A percentile compares a stretch with the other conserved stretches of the same genome.
Evolutionary conservation across 1,284 basidiomycete genomes (phyloP).

Genomic region (Austropuccinia psidii): DNA sequence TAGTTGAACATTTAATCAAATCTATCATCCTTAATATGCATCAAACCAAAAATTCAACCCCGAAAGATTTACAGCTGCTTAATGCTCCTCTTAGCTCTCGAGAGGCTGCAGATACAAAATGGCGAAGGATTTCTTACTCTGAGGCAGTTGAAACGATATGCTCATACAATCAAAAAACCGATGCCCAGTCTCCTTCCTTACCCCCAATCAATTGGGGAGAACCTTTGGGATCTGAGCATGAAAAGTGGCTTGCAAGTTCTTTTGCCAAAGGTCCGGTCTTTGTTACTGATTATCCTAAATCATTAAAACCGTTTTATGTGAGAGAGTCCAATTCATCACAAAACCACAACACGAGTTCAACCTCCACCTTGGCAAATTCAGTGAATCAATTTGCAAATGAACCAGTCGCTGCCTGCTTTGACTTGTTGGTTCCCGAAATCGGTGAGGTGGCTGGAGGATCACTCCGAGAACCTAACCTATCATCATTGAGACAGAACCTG

Average conservation of each 20-base stretch:
- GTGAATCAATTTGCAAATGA: no score
- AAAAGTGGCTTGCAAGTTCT: conserved; percentile 73
- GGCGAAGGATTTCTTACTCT: conserved; percentile 72
- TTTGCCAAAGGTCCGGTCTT: conserved; percentile 63
- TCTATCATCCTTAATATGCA: conserved; percentile 39
- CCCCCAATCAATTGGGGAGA: conserved; percentile 56
- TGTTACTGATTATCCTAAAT: conserved; percentile 76
- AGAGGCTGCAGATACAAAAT: conserved; percentile 46
- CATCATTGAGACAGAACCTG: conserved; percentile 55
- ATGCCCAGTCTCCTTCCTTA: background rate
- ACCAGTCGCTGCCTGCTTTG: conserved; percentile 94
- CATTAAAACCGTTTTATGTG: conserved; percentile 96
- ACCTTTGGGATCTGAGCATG: conserved; percentile 77
- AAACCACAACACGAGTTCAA: background rate
- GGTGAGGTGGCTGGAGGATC: conserved; percentile 91
- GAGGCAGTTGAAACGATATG: conserved; percentile 63
- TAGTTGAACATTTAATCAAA: conserved; percentile 64
- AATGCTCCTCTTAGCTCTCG: background rate
- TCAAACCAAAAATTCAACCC: background rate
- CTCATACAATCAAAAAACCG: background rate
- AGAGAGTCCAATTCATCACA: conserved; percentile 47
- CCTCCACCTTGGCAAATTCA: no score
- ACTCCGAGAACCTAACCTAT: conserved; percentile 61
- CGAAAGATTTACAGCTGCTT: background rate
- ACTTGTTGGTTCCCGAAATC: conserved; percentile 75